A percentile compares a stretch with the other conserved stretches of the same genome.
phyloP scores from a whole-genome alignment of 345 rosid genomes.

The Garcia nutans region DNA sequence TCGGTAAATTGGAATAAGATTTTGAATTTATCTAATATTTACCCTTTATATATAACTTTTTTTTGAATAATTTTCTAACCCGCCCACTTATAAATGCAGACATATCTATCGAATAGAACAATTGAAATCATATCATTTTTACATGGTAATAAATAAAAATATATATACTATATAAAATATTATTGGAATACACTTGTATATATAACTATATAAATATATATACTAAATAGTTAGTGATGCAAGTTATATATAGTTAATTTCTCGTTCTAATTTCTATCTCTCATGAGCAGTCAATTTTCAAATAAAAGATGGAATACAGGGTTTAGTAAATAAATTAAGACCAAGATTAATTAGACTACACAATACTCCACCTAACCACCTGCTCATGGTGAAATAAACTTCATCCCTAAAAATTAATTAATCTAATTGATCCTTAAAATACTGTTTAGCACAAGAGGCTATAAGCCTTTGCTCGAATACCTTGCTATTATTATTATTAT shows the following conservation, averaged over 20 bases:
- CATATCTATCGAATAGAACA: too few species aligned
- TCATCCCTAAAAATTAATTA: background rate
- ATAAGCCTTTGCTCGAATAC: slow-evolving; percentile 48
- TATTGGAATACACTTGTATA: too few species aligned
- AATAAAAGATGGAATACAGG: background rate
- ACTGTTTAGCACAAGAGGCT: slow-evolving; percentile 50
- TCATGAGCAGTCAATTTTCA: slow-evolving; percentile 5
- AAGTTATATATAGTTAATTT: background rate
- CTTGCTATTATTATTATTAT: background rate
- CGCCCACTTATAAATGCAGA: too few species aligned
- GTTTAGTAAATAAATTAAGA: background rate
- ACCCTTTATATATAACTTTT: too few species aligned
- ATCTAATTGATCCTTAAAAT: background rate
- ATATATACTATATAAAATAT: too few species aligned
- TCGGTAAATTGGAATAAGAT: too few species aligned
- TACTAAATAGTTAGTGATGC: background rate
- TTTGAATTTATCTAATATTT: too few species aligned
- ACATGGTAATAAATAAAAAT: too few species aligned
- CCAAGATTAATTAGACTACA: background rate
- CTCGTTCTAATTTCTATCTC: slow-evolving; percentile 1
- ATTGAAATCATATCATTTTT: too few species aligned
- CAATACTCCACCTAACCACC: background rate
- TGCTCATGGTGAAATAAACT: background rate
- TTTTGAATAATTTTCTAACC: too few species aligned
- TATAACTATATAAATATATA: too few species aligned